Evolutionary conservation across 352 stramenopile genomes (phyloP).

Genomic region (Salisapilia sapeloensis): DNA sequence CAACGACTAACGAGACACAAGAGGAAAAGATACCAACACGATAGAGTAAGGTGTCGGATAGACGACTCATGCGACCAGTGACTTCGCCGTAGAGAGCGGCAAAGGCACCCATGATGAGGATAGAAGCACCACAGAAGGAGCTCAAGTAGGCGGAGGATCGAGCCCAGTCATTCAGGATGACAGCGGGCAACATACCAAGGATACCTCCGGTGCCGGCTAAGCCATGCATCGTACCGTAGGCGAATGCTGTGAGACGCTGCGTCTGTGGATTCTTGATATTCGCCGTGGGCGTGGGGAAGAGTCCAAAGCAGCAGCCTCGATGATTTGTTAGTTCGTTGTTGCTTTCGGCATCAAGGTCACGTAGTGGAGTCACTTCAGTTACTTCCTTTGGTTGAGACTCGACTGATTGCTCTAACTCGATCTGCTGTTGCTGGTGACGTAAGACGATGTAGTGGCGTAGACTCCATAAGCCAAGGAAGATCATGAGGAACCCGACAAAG

Average conservation of each 20-base stretch:
- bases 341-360: constrained; percentile 9
- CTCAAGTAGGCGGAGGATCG: constrained; percentile 65
- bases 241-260: constrained; percentile 53
- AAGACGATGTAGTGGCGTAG: constrained; percentile 28
- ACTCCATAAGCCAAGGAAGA: constrained; percentile 34
- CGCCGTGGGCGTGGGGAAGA: constrained; percentile 6
- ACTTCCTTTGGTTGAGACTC: too few species aligned
- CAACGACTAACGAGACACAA: constrained; percentile 40
- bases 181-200: constrained; percentile 72
- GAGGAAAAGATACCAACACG: constrained; percentile 48
- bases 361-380: constrained; percentile 15
- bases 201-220: constrained; percentile 50
- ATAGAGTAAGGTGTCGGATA: constrained; percentile 35
- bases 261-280: constrained; percentile 42
- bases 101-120: constrained; percentile 80
- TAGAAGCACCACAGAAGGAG: constrained; percentile 75
- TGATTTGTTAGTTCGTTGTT: constrained; percentile 1
- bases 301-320: constrained; percentile 19
- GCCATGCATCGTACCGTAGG: constrained; percentile 76
- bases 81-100: constrained; percentile 59
- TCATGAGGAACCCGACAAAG: constrained; percentile 58
- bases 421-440: constrained; percentile 3
- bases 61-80: constrained; percentile 36
- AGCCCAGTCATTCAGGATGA: constrained; percentile 60
- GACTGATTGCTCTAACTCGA: constrained; percentile 9